phyloP scores from a whole-genome alignment of 495 filamentous ascomycete species.

The Penicillium odoratum region DNA sequence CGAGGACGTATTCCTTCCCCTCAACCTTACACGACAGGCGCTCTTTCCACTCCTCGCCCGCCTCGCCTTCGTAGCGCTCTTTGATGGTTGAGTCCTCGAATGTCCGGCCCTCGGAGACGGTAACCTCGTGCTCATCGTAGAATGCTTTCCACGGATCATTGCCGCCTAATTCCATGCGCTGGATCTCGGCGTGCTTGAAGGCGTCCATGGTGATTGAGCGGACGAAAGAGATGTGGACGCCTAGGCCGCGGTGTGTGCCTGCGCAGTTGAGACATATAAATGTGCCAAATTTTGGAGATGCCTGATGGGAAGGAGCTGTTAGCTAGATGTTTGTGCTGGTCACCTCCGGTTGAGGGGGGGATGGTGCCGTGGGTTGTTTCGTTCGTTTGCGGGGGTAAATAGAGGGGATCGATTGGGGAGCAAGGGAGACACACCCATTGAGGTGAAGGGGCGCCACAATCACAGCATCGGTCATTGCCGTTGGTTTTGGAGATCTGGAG shows the following conservation, averaged over 20 bases:
- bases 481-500: slow-evolving; percentile 83
- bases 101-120: slow-evolving; percentile 51
- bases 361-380: not conserved
- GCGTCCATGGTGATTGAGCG: slow-evolving; percentile 96
- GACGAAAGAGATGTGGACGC: slow-evolving; percentile 98
- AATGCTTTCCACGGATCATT: slow-evolving; percentile 84
- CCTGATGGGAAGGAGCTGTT: slow-evolving; percentile 34
- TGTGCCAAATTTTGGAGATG: slow-evolving; percentile 74
- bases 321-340: slow-evolving; percentile 1
- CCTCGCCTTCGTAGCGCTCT: slow-evolving; percentile 81
- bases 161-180: slow-evolving; percentile 82
- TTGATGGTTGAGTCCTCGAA: slow-evolving; percentile 79
- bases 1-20: slow-evolving; percentile 74
- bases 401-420: not conserved
- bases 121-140: slow-evolving; percentile 71
- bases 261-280: slow-evolving; percentile 98
- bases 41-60: slow-evolving; percentile 96
- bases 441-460: slow-evolving; percentile 89
- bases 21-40: slow-evolving; percentile 82
- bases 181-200: slow-evolving; percentile 85
- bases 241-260: slow-evolving; percentile 89
- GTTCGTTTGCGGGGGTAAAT: not conserved
- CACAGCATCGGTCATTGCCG: slow-evolving; percentile 85
- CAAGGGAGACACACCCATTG: slow-evolving; percentile 67
- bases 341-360: not conserved